A percentile compares a stretch with the other conserved stretches of the same genome.
Conservation (phyloP, 768 basidiomycete genomes). For the Lactarius evosmus region DNA sequence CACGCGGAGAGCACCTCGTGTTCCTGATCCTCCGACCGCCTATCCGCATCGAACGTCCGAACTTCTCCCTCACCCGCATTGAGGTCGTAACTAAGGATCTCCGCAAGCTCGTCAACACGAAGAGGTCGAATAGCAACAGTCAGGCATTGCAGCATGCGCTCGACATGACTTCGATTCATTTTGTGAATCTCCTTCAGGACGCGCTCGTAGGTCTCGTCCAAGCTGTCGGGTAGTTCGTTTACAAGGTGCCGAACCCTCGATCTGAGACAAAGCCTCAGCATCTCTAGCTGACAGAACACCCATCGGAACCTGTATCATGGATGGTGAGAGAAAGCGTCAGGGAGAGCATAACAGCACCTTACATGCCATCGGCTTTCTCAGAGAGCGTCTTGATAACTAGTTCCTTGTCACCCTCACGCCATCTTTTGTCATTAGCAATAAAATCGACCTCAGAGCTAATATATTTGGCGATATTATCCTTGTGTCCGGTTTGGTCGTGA, state of each 20-base stretch:
- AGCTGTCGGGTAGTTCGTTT: background rate
- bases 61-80: background rate
- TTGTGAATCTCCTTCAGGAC: background rate
- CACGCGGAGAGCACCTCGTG: background rate
- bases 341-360: background rate
- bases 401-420: background rate
- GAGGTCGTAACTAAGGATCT: background rate
- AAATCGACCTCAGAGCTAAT: background rate
- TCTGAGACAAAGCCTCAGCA: background rate
- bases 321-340: background rate
- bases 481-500: background rate
- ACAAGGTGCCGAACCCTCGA: background rate
- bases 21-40: background rate
- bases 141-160: background rate
- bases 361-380: background rate
- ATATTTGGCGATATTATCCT: background rate
- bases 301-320: background rate
- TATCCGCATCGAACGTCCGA: background rate
- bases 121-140: background rate
- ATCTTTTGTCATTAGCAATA: background rate
- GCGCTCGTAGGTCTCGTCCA: background rate
- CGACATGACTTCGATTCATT: background rate
- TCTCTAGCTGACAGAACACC: background rate
- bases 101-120: background rate
- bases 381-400: background rate